Evolutionary conservation across 1,284 basidiomycete species (phyloP).

Genomic region (Earliella scabrosa): DNA sequence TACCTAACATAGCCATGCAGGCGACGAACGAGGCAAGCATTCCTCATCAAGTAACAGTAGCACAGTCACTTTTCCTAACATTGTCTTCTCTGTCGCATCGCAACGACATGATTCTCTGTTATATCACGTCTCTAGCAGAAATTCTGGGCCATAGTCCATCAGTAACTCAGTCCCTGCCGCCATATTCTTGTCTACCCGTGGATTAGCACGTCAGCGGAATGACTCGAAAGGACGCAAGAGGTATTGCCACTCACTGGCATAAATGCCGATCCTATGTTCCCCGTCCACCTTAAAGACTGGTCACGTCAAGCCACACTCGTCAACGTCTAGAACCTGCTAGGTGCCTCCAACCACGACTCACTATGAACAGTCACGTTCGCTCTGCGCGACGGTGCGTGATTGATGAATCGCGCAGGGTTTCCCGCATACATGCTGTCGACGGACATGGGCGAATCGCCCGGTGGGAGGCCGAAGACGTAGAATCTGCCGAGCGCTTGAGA

Average conservation of each 20-base stretch:
- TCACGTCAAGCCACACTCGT: too few species aligned
- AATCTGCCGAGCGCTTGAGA: slow-evolving; percentile 42
- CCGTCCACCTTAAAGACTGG: slow-evolving; percentile 44
- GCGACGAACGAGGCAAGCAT: too few species aligned
- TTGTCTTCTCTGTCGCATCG: too few species aligned
- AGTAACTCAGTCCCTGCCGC: slow-evolving; percentile 45
- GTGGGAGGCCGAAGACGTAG: slow-evolving; percentile 49
- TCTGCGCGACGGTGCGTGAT: slow-evolving; percentile 41
- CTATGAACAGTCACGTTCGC: slow-evolving; percentile 48
- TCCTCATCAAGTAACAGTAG: too few species aligned
- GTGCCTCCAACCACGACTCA: slow-evolving; percentile 31
- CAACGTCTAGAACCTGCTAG: neutral
- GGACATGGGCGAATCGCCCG: slow-evolving; percentile 17
- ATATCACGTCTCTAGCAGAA: slow-evolving; percentile 9
- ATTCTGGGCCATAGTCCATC: slow-evolving; percentile 48
- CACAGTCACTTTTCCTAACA: too few species aligned
- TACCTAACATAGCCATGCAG: too few species aligned
- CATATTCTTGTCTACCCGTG: slow-evolving; percentile 37
- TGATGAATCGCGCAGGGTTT: slow-evolving; percentile 60
- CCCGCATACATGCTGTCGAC: slow-evolving; percentile 55
- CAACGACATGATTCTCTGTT: too few species aligned
- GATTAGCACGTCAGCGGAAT: neutral
- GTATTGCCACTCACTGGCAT: slow-evolving; percentile 42
- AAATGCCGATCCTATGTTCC: slow-evolving; percentile 53
- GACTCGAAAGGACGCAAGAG: neutral